These are phyloP conservation scores for Cordia subcordata DNA, from an alignment of 257 asterid species.

Conservation along the genomic window DNA sequence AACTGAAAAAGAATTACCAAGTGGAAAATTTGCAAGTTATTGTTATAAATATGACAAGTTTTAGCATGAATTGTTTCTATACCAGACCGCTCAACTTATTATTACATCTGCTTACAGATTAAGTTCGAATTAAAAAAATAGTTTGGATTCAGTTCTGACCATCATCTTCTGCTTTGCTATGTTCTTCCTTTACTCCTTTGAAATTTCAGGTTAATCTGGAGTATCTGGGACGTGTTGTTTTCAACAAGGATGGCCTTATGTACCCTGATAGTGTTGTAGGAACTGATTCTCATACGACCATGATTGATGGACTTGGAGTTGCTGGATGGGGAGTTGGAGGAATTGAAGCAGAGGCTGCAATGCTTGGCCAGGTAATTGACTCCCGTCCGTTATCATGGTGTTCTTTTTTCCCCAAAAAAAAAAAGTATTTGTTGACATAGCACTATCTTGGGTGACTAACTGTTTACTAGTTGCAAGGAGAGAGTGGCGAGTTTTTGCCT, in stretches of 20 bases:
- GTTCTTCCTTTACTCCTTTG: not conserved
- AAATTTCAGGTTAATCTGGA: slow-evolving; percentile 76
- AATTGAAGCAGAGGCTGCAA: slow-evolving; percentile 93
- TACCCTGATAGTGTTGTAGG: slow-evolving; percentile 96
- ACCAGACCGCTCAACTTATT: not conserved
- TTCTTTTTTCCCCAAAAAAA: no score
- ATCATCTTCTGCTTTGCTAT: not conserved
- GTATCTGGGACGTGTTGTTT: slow-evolving; percentile 91
- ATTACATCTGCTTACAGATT: no score
- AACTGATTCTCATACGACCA: slow-evolving; percentile 92
- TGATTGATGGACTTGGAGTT: slow-evolving; percentile 91
- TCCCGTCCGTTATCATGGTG: not conserved
- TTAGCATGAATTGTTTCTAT: not conserved
- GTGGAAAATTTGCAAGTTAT: no score
- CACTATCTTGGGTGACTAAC: no score
- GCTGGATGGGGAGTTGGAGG: slow-evolving; percentile 99
- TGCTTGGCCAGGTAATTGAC: slow-evolving; percentile 83
- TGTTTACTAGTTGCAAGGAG: no score
- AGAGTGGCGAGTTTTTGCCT: no score
- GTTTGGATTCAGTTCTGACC: not conserved
- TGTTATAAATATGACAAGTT: not conserved
- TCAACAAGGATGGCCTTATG: slow-evolving; percentile 68
- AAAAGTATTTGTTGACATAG: no score
- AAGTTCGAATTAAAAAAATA: not conserved
- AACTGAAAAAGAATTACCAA: not conserved